phyloP scores from a whole-genome alignment of 1,284 basidiomycete genomes.

The Cystodermella granulosa region DNA sequence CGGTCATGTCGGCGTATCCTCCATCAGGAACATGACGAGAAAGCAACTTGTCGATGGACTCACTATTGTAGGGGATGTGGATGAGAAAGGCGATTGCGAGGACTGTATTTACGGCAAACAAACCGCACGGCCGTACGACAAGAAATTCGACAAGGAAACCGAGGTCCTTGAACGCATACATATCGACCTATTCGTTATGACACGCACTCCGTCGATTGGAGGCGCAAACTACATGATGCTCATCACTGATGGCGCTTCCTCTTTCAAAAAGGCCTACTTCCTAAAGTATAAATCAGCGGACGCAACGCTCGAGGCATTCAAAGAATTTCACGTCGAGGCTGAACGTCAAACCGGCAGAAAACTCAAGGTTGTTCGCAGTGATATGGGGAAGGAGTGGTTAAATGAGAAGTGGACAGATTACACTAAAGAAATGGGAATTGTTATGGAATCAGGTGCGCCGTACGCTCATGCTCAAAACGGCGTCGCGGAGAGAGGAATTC shows the following conservation, averaged over 20 bases:
- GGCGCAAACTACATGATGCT: conserved; percentile 15
- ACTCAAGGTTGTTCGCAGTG: conserved; percentile 14
- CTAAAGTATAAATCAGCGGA: conserved; percentile 2
- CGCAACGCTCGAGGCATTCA: conserved; percentile 9
- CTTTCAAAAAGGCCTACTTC: conserved; percentile 1
- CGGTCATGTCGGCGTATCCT: conserved; percentile 12
- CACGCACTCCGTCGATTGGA: conserved; percentile 10
- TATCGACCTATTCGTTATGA: conserved; percentile 22
- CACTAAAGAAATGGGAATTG: no score
- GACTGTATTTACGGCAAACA: conserved; percentile 25
- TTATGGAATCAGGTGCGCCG: no score
- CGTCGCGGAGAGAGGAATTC: no score
- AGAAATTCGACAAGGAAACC: conserved; percentile 5
- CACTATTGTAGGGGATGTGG: conserved; percentile 3
- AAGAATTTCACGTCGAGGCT: conserved; percentile 8
- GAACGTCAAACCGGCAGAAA: conserved; percentile 22
- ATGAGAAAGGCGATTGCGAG: conserved; percentile 11
- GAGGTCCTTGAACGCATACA: conserved; percentile 13
- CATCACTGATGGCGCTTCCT: conserved; percentile 10
- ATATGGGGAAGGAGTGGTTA: no score
- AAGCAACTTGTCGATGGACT: conserved; percentile 18
- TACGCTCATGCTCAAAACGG: no score
- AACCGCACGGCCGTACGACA: conserved; percentile 16
- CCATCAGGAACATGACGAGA: conserved; percentile 8
- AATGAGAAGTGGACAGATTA: no score